A percentile compares a stretch with the other conserved stretches of the same genome.
These are phyloP conservation scores for Ogataea sp. DNA, from an alignment of 805 yeast genomes.

Conservation along the genomic window DNA sequence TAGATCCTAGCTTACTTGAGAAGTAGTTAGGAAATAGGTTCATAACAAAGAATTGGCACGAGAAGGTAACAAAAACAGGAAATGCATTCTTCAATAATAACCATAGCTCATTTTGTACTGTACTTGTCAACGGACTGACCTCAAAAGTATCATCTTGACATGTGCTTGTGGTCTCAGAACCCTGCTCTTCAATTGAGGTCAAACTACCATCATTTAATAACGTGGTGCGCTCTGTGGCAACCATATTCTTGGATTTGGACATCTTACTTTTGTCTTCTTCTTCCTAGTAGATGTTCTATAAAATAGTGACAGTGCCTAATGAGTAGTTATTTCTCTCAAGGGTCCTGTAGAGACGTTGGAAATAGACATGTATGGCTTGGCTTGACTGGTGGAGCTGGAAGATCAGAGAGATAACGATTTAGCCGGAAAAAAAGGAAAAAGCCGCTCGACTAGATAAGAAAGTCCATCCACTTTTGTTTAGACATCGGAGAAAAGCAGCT, in stretches of 20 bases:
- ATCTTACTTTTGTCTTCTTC: not conserved
- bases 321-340: too few species aligned
- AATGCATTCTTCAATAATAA: conserved; percentile 31
- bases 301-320: not conserved
- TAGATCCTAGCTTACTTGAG: conserved; percentile 59
- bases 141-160: not conserved
- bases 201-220: not conserved
- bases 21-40: conserved; percentile 67
- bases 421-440: too few species aligned
- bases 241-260: not conserved
- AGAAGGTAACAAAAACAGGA: conserved; percentile 60
- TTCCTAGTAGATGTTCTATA: not conserved
- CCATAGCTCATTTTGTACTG: conserved; percentile 9
- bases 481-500: too few species aligned
- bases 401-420: too few species aligned
- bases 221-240: not conserved
- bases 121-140: conserved; percentile 3
- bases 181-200: not conserved
- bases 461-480: too few species aligned
- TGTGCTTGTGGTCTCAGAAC: not conserved
- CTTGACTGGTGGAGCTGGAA: too few species aligned
- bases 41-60: conserved; percentile 61
- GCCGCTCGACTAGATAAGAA: too few species aligned
- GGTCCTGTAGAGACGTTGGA: too few species aligned
- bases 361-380: too few species aligned